Evolutionary conservation across 345 rosid genomes (phyloP).

Genomic region (Melaleuca quinquenervia): DNA sequence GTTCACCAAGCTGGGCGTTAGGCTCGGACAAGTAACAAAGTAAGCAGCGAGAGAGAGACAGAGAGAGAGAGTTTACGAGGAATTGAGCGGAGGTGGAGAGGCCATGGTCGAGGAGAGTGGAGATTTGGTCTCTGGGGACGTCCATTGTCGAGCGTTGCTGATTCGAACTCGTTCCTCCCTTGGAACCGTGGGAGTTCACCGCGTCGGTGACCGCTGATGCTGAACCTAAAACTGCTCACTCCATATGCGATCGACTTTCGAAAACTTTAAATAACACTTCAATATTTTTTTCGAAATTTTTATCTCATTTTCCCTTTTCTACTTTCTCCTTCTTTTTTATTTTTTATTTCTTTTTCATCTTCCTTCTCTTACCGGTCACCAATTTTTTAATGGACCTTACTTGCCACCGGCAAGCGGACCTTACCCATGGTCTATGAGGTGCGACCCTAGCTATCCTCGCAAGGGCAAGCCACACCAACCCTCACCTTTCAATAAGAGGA

Average conservation of each 20-base stretch:
- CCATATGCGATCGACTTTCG: background rate
- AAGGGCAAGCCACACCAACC: no score
- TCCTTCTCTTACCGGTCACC: no score
- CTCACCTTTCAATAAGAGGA: no score
- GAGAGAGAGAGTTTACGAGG: slow-evolving; percentile 32
- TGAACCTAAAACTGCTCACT: no score
- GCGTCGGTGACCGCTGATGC: background rate
- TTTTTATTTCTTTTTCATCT: no score
- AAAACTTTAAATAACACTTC: background rate
- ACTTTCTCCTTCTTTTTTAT: no score
- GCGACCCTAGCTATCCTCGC: no score
- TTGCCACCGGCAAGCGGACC: no score
- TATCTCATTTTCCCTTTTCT: no score
- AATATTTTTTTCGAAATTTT: no score
- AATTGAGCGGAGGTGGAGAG: slow-evolving; percentile 72
- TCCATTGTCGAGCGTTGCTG: slow-evolving; percentile 33
- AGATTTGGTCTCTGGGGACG: slow-evolving; percentile 71
- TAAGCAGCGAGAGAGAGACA: background rate
- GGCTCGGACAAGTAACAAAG: background rate
- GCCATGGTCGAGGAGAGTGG: slow-evolving; percentile 65
- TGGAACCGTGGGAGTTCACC: background rate
- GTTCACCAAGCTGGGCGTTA: background rate
- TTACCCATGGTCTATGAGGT: no score
- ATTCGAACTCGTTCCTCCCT: background rate
- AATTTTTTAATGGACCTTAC: no score